Percentiles rank a stretch among this genome's conserved stretches.
Evolutionary conservation across 352 stramenopile genomes (phyloP).

Genomic region (Phytopythium cucurbitacearum): DNA sequence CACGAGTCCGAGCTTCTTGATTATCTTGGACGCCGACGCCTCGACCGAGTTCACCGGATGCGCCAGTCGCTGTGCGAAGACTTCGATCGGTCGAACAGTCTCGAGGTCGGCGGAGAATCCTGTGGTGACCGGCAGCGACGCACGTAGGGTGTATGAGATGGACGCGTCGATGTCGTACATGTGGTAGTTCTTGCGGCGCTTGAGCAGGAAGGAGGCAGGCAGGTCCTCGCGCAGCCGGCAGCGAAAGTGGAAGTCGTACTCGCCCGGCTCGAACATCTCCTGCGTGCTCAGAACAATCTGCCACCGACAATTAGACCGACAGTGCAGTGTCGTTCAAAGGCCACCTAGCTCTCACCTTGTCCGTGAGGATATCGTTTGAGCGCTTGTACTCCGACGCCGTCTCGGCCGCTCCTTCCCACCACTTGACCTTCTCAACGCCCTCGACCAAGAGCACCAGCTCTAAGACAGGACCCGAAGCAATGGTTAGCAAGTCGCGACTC

Average conservation of each 20-base stretch:
- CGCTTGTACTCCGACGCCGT: neutral
- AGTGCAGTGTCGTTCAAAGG: too few relatives aligned
- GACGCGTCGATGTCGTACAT: conserved; percentile 49
- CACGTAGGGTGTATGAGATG: conserved; percentile 65
- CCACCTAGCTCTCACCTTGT: neutral
- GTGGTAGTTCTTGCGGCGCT: conserved; percentile 12
- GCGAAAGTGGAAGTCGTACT: conserved; percentile 71
- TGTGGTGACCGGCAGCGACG: conserved; percentile 55
- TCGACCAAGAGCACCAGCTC: conserved; percentile 1
- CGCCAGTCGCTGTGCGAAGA: conserved; percentile 18
- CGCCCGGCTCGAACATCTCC: conserved; percentile 1
- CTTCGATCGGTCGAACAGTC: conserved; percentile 18
- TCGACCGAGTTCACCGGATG: conserved; percentile 16
- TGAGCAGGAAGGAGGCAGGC: conserved; percentile 40
- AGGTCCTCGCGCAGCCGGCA: conserved; percentile 44
- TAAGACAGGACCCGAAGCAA: neutral
- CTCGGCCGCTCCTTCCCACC: neutral
- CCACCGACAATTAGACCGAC: too few relatives aligned
- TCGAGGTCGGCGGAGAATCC: conserved; percentile 69
- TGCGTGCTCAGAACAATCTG: neutral
- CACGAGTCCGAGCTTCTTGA: conserved; percentile 23
- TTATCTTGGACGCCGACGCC: conserved; percentile 12
- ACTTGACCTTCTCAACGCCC: neutral
- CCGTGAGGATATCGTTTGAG: neutral
- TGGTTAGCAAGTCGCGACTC: too few relatives aligned